phyloP scores from a whole-genome alignment of 768 basidiomycete species.

The Basidioascus undulatus region DNA sequence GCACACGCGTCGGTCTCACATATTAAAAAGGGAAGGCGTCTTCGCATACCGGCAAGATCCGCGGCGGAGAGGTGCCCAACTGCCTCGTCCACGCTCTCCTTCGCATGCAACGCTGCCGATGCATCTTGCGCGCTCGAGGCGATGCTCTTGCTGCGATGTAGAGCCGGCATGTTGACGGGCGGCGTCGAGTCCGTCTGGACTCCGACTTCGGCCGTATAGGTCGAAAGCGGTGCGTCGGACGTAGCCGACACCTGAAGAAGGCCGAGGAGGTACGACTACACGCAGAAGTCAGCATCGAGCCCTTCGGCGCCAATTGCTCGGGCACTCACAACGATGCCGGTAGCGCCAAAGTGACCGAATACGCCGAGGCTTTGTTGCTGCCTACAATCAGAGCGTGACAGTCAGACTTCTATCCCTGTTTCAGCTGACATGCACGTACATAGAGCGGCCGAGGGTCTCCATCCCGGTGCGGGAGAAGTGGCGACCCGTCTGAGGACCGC shows the following conservation, averaged over 20 bases:
- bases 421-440: background rate
- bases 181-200: constrained; percentile 12
- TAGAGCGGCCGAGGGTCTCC: constrained; percentile 15
- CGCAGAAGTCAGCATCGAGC: background rate
- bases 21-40: too few species aligned
- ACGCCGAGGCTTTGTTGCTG: constrained; percentile 40
- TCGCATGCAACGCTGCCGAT: background rate
- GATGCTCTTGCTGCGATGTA: constrained; percentile 10
- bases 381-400: too few species aligned
- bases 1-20: too few species aligned
- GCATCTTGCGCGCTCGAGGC: constrained; percentile 23
- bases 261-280: background rate
- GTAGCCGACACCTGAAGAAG: background rate
- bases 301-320: background rate
- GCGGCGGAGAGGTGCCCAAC: constrained; percentile 1
- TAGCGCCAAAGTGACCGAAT: constrained; percentile 48
- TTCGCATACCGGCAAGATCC: constrained; percentile 39
- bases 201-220: background rate
- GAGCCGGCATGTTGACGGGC: constrained; percentile 15
- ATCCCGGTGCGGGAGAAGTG: constrained; percentile 42
- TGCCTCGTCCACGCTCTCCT: background rate
- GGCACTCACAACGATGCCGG: constrained; percentile 31
- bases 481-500: constrained; percentile 20
- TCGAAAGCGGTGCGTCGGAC: too few species aligned
- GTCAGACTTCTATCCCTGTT: constrained; percentile 33